Percentiles rank a stretch among this genome's conserved stretches.
Conservation (phyloP, 768 basidiomycete species). For the Tylopilus sp. region DNA sequence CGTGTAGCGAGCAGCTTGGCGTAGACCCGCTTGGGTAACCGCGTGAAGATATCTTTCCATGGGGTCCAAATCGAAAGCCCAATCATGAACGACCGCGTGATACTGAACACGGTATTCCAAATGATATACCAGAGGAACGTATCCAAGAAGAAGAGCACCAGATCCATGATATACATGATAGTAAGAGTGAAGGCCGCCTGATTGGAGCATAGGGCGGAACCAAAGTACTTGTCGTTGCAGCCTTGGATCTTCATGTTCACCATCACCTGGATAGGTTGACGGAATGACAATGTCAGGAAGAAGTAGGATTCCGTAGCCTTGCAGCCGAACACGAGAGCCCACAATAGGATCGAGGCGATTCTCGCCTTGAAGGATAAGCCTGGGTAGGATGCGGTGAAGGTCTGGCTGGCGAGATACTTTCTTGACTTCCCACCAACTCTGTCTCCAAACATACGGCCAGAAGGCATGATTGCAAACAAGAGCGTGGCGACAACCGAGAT, state of each 20-base stretch:
- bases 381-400: conserved; percentile 96
- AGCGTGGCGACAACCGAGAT: conserved; percentile 85
- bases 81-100: conserved; percentile 81
- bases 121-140: conserved; percentile 99
- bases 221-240: conserved; percentile 86
- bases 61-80: conserved; percentile 99
- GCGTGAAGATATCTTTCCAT: conserved; percentile 96
- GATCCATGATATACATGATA: conserved; percentile 99
- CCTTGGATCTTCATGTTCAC: conserved; percentile 93
- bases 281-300: conserved; percentile 94
- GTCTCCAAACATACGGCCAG: conserved; percentile 98
- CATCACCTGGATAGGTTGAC: conserved; percentile 92
- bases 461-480: conserved; percentile 89
- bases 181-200: conserved; percentile 94
- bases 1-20: conserved; percentile 89
- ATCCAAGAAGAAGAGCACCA: conserved; percentile 96
- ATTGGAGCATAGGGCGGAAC: conserved; percentile 78
- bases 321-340: conserved; percentile 93
- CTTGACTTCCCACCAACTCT: conserved; percentile 92
- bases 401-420: conserved; percentile 97
- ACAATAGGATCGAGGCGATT: conserved; percentile 75
- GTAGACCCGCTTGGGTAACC: conserved; percentile 95
- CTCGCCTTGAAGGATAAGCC: conserved; percentile 58
- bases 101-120: conserved; percentile 95
- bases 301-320: conserved; percentile 98